Base-by-base conservation (phyloP, 2,329 filamentous ascomycete genomes). In the Colletotrichum sojae region DNA sequence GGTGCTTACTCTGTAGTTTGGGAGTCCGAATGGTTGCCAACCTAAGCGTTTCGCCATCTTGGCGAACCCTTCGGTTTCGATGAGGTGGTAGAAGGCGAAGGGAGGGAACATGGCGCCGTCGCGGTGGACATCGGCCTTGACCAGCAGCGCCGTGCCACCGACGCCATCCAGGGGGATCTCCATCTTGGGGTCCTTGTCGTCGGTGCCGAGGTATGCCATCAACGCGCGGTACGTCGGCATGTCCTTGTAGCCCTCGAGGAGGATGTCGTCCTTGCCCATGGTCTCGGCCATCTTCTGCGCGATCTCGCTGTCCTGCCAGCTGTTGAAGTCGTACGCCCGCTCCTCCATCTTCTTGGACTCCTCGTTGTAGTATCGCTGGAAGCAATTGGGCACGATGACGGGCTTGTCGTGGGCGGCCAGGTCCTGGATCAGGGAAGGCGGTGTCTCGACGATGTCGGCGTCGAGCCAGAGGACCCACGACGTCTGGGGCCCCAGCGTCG, bases 101-200 rank as follows among this genome's bases (percentile, higher is more conserved):
- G 96, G 89, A 18, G 96, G 96, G 83, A 99, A 99, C 95, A 98
- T 99, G 78, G 96, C 95, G 20, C 96, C 96, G 77, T 99, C 96
- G 27, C 96, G 90, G 79, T 99, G 96, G 25, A 99, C 96, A 69
- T 98, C 95, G 2, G 95, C 96, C 84, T 97, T 98, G 69, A 99
- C 96, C 76, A 99, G 84, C 72, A 99, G 84, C 2, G 95, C 93
- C 1, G 95, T 97, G 43, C 96, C 96, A 63, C 96, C 96, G 4
- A 99, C 96, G 57, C 96, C 96, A 78, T 99, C 96, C 9, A 99
- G 86, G 51, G 90, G 86, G 59, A 98, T 88, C 76, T 93, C 90
- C 43, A 86, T 81, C 57, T 88, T 84, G 49, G 82, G 79, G 73
- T 92, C 87, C 16, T 87, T 87, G 63, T 83, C 83, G 0, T 87